Evolutionary conservation across 2,329 filamentous ascomycete genomes (phyloP).

Genomic region (Calonectria fujianensis): DNA sequence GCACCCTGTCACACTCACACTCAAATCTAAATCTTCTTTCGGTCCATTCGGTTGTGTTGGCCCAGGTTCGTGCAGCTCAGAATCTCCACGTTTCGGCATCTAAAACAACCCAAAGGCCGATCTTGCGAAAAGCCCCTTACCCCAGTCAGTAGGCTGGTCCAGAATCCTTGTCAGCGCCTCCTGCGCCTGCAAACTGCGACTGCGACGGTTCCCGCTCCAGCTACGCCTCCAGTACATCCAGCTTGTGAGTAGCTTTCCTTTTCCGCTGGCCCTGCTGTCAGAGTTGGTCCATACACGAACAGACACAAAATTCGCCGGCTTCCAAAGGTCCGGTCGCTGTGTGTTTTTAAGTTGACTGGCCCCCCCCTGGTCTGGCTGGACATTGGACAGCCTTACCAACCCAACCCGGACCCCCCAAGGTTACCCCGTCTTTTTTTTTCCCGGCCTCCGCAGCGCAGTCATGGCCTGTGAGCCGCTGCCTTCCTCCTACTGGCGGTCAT

Average conservation of each 20-base stretch:
- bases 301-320: slow-evolving; percentile 26
- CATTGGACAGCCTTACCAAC: slow-evolving; percentile 46
- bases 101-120: slow-evolving; percentile 24
- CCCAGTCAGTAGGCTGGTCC: slow-evolving; percentile 8
- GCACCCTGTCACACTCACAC: slow-evolving; percentile 12
- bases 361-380: slow-evolving; percentile 33
- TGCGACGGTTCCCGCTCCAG: slow-evolving; percentile 33
- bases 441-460: slow-evolving; percentile 42
- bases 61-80: slow-evolving; percentile 27
- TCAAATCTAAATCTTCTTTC: slow-evolving; percentile 24
- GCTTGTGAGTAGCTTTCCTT: slow-evolving; percentile 24
- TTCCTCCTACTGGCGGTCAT: slow-evolving; percentile 25
- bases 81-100: slow-evolving; percentile 25
- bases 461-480: slow-evolving; percentile 38
- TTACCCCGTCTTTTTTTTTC: slow-evolving; percentile 45
- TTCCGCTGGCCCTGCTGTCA: slow-evolving; percentile 6
- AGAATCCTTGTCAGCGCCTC: slow-evolving; percentile 32
- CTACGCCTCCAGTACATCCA: slow-evolving; percentile 25
- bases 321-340: slow-evolving; percentile 28
- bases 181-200: slow-evolving; percentile 27
- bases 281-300: slow-evolving; percentile 17
- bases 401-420: slow-evolving; percentile 29
- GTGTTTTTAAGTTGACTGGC: slow-evolving; percentile 39
- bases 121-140: slow-evolving; percentile 24
- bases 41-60: slow-evolving; percentile 17